These are phyloP conservation scores for Ogataea ganodermae DNA, from an alignment of 805 yeast genomes.

Conservation along the genomic window DNA sequence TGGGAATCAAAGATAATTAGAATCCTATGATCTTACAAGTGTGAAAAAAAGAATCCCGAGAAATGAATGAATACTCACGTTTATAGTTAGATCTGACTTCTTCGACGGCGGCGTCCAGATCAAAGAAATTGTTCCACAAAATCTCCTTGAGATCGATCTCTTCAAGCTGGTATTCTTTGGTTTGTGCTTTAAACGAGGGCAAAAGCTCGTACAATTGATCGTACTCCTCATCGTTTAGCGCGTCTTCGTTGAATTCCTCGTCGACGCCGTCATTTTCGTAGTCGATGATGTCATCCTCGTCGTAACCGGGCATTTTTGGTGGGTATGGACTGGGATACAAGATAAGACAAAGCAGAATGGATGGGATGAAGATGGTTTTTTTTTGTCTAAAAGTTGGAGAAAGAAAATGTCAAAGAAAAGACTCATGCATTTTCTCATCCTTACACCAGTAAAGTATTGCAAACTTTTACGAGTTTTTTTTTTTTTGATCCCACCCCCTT, in stretches of 20 bases:
- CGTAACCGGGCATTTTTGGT: slow-evolving; percentile 18
- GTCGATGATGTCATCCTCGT: slow-evolving; percentile 27
- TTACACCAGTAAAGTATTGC: no score
- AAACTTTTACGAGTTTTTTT: no score
- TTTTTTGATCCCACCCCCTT: no score
- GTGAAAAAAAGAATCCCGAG: background rate
- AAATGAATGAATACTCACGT: slow-evolving; percentile 26
- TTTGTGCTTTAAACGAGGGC: slow-evolving; percentile 43
- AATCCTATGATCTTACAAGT: slow-evolving; percentile 15
- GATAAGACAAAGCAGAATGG: background rate
- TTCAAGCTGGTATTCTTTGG: slow-evolving; percentile 44
- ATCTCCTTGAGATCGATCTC: slow-evolving; percentile 57
- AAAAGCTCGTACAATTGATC: slow-evolving; percentile 43
- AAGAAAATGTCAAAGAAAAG: no score
- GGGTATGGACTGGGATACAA: background rate
- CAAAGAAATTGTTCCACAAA: slow-evolving; percentile 60
- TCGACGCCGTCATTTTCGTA: slow-evolving; percentile 25
- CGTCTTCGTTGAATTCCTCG: slow-evolving; percentile 42
- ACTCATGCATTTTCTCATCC: no score
- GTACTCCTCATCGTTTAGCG: slow-evolving; percentile 44
- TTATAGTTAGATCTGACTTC: slow-evolving; percentile 43
- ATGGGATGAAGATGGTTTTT: no score
- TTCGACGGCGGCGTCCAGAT: slow-evolving; percentile 49
- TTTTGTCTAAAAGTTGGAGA: no score
- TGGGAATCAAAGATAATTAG: slow-evolving; percentile 18